Conservation (phyloP, 2,329 filamentous ascomycete genomes). For the Aspergillus pseudoglaucus region DNA sequence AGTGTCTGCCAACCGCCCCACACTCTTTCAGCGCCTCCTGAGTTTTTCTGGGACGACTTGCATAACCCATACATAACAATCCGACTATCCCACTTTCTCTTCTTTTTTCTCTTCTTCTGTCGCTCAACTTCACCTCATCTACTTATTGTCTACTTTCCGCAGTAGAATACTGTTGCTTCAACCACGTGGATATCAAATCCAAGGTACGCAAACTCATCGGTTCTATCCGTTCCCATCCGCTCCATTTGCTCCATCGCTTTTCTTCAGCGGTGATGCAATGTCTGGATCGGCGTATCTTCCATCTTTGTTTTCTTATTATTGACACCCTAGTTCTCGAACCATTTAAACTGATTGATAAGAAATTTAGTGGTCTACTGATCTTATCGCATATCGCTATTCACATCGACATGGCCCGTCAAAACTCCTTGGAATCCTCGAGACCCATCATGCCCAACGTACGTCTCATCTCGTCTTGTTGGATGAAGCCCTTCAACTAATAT, state of each 20-base stretch:
- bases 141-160: background rate
- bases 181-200: no score
- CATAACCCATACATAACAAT: background rate
- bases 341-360: no score
- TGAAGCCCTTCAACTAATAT: conserved; percentile 5
- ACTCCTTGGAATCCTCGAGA: conserved; percentile 48
- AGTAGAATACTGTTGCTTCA: no score
- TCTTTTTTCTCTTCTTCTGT: conserved; percentile 1
- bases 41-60: background rate
- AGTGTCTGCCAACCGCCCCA: background rate
- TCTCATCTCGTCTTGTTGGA: background rate
- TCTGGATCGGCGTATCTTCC: background rate
- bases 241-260: conserved; percentile 1
- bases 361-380: background rate
- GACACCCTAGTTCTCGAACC: no score
- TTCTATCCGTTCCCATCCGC: background rate
- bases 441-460: conserved; percentile 51
- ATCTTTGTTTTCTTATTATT: background rate
- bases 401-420: conserved; percentile 30
- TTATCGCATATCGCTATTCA: background rate
- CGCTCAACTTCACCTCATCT: background rate
- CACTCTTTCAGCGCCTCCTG: background rate
- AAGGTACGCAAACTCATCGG: background rate
- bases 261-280: background rate
- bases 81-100: background rate